phyloP scores from a whole-genome alignment of 176 grass and related monocot genomes.

The Oropetium thomaeum region DNA sequence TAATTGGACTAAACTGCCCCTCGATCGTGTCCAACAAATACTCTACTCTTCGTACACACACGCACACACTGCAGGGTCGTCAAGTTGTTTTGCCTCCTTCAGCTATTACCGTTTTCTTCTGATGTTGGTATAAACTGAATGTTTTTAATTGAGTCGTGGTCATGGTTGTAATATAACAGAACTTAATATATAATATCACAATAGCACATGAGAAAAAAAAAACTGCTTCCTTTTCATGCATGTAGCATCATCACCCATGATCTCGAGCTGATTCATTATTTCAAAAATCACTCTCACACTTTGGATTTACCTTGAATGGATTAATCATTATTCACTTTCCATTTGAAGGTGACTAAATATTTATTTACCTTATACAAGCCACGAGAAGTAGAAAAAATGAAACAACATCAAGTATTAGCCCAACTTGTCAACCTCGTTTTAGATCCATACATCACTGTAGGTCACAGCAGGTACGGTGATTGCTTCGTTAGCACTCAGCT shows the following conservation, averaged over 20 bases:
- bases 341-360: background rate
- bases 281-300: background rate
- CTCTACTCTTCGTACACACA: background rate
- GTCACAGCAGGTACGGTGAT: background rate
- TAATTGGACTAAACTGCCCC: conserved; percentile 7
- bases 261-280: background rate
- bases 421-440: background rate
- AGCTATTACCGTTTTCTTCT: background rate
- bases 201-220: background rate
- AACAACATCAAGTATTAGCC: conserved; percentile 12
- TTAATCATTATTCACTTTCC: background rate
- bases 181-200: background rate
- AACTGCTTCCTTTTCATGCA: background rate
- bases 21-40: background rate
- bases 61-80: background rate
- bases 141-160: background rate
- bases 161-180: background rate
- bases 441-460: background rate
- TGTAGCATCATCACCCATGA: background rate
- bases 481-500: background rate
- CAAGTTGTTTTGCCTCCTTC: background rate
- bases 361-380: conserved; percentile 18
- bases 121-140: background rate
- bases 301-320: background rate
- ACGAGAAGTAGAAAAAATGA: conserved; percentile 21